Evolutionary conservation across 83 land plant species (phyloP), one percentile per base, ranked within the genome.

Genomic region (Thuja plicata): DNA sequence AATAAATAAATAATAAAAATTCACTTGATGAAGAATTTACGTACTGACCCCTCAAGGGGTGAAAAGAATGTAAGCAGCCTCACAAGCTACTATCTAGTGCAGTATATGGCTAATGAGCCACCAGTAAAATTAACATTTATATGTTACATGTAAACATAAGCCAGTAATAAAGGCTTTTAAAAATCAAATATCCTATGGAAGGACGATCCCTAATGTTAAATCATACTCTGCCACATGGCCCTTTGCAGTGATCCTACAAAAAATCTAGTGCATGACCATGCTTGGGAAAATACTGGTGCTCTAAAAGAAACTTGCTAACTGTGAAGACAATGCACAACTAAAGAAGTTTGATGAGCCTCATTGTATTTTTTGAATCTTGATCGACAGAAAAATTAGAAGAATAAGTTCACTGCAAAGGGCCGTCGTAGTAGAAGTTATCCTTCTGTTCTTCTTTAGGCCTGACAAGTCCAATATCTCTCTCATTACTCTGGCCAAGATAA

Each of bases 381-480:
- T 46, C 50, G 34, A 76, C 79, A 76, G 19, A 34, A 38, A 0
- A 76, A 76, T 3, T 76, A 76, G 38, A 76, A 82, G 27, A 46
- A 80, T 5, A 8, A 80, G 30, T 27, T 84, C 86, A 84, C 30
- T 84, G 57, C 54, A 84, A 48, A 84, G 86, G 32, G 50, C 57
- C n/a, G 13, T 84, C 86, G 15, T 46, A 50, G 60, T n/a, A 84
- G 60, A 84, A 30, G 46, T 84, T 84, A 37, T 45, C 86, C 57
- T 84, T 84, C 15, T 84, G 86, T 32, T 84, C 86, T 50, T 84
- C 86, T 50, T 84, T 84, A 32, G 86, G 86, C 60, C 57, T 84
- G 57, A 48, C 52, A 30, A 84, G 86, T 84, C 86, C 60, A 41
- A 17, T 45, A 50, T 84, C 86, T 84, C 86, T 84, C 35, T 84